Base-by-base conservation (phyloP, 257 asterid species). In the Solanum ossicruentum region DNA sequence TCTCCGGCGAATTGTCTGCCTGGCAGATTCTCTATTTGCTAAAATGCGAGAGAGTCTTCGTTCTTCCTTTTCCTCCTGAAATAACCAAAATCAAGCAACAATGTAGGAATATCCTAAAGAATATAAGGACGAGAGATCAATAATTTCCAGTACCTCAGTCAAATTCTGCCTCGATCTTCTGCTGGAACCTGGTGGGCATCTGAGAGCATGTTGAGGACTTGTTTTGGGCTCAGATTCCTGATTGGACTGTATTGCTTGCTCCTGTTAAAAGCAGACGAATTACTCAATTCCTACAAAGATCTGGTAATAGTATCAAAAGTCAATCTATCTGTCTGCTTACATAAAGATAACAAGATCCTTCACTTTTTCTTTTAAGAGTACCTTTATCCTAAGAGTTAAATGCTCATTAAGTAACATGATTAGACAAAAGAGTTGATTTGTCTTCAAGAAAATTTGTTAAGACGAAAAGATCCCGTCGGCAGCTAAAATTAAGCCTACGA, bases 21-120 rank as follows among this genome's bases (percentile, higher is more conserved):
- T 90, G 23, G 98, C 99, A 8, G 98, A 92, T 83, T 96, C 99
- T 90, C 99, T 92, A 77, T 95, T 96, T 56, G 99, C 97, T 85
- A 95, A 52, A 17, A 94, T 84, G 9, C 98, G 97, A 6, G 92
- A 90, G 54, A 88, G 26, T 90, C 90, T 88, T 61, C 91, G 89
- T 36, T 88, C 93, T 89, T 94, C 95, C 85, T 85, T 93, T 86
- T 95, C 98, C 55, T 88, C 95, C 99, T 93, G 86, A 82, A 80
- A 67, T 26, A 85, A 43, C 36, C 28, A 81, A 32, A 65, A 78
- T 41, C 36, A 52, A 63, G 58, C 36, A 66, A 69, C 17, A 32
- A 55, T 49, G 17, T 15, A 52, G 11, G 51, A 12, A 18, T 7
- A 49, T 6, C 67, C 54, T 45, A 3, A 85, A 45, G n/a, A 57